phyloP scores from a whole-genome alignment of 495 filamentous ascomycete genomes.

The Penicillium maclennaniae region DNA sequence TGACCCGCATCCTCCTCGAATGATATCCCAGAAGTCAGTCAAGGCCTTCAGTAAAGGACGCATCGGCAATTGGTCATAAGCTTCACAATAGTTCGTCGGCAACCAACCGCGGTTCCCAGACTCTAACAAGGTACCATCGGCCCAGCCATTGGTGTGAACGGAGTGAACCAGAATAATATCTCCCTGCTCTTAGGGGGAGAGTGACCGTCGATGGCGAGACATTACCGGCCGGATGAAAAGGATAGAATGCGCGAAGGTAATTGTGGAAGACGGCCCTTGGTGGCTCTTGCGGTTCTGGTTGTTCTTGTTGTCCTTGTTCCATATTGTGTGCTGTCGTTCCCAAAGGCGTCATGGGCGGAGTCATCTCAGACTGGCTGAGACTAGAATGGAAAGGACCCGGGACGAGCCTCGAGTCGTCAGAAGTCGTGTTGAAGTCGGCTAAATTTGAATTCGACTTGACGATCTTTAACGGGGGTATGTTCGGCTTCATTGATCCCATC shows the following conservation, averaged over 20 bases:
- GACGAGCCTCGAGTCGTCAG: conserved; percentile 15
- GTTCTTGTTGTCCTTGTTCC: conserved; percentile 21
- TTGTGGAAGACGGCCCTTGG: conserved; percentile 76
- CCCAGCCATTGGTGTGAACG: conserved; percentile 98
- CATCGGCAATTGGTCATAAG: conserved; percentile 85
- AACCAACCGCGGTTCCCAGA: conserved; percentile 92
- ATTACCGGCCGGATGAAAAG: conserved; percentile 75
- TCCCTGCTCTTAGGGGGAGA: conserved; percentile 75
- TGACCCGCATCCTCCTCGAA: conserved; percentile 62
- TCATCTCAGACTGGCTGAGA: conserved; percentile 50
- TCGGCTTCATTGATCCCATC: conserved; percentile 40
- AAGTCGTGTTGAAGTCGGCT: conserved; percentile 36
- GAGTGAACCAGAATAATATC: conserved; percentile 95
- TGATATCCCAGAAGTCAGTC: conserved; percentile 88
- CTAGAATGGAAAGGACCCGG: conserved; percentile 28
- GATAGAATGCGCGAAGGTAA: conserved; percentile 93
- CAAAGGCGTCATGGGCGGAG: conserved; percentile 70
- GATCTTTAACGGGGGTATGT: conserved; percentile 73
- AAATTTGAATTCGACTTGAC: conserved; percentile 56
- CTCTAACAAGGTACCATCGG: conserved; percentile 89
- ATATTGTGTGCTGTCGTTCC: conserved; percentile 47
- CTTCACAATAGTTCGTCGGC: conserved; percentile 96
- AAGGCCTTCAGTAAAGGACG: conserved; percentile 79
- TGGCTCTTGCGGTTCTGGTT: conserved; percentile 24
- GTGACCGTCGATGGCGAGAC: conserved; percentile 77